A percentile compares a stretch with the other conserved stretches of the same genome.
Evolutionary conservation across 768 basidiomycete genomes (phyloP).

Genomic region (Butyriboletus loyo): DNA sequence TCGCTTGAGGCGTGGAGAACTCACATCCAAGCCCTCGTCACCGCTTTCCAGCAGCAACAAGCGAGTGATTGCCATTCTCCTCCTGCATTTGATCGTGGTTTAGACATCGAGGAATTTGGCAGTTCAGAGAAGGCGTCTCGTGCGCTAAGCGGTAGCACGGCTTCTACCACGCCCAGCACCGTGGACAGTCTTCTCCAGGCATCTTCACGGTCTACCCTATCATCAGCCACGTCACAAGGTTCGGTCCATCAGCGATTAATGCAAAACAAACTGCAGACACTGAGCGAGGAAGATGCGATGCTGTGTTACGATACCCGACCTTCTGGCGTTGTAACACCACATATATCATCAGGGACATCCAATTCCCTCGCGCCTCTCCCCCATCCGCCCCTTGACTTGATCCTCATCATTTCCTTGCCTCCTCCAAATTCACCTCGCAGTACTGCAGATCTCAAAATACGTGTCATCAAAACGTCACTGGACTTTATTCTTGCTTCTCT

Average conservation of each 20-base stretch:
- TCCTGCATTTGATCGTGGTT: slow-evolving; percentile 35
- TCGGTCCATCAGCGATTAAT: slow-evolving; percentile 41
- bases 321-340: slow-evolving; percentile 61
- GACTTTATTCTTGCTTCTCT: slow-evolving; percentile 82
- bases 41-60: slow-evolving; percentile 60
- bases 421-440: slow-evolving; percentile 66
- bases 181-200: slow-evolving; percentile 63
- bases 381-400: slow-evolving; percentile 88
- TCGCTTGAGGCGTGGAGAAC: slow-evolving; percentile 87
- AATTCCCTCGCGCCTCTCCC: slow-evolving; percentile 78
- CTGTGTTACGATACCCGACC: slow-evolving; percentile 50
- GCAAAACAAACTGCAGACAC: slow-evolving; percentile 52
- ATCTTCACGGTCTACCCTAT: slow-evolving; percentile 64
- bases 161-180: slow-evolving; percentile 55
- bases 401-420: slow-evolving; percentile 88
- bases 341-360: slow-evolving; percentile 70
- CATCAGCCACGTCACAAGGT: slow-evolving; percentile 71
- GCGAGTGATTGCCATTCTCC: slow-evolving; percentile 32
- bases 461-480: slow-evolving; percentile 84
- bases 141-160: slow-evolving; percentile 75
- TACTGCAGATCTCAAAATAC: slow-evolving; percentile 81
- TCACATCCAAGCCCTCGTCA: slow-evolving; percentile 77
- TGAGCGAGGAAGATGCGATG: slow-evolving; percentile 72
- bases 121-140: slow-evolving; percentile 73
- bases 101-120: slow-evolving; percentile 75